Percentiles rank a stretch among this genome's conserved stretches.
These are phyloP conservation scores for Acorus calamus DNA, from an alignment of 106 monocot species.

Conservation along the genomic window DNA sequence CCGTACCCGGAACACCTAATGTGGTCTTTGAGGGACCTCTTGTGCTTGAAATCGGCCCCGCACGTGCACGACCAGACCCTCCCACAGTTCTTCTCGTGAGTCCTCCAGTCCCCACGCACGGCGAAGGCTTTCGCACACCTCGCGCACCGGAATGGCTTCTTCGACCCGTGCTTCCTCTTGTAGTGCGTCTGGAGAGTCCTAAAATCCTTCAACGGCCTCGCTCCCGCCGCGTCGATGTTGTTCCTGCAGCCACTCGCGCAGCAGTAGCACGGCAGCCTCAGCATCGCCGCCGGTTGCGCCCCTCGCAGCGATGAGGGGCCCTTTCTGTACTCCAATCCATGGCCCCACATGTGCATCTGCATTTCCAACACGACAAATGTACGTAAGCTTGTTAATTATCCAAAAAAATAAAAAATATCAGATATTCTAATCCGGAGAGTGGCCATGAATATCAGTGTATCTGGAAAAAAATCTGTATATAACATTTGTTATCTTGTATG, in stretches of 20 bases:
- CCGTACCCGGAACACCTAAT: conserved; percentile 19
- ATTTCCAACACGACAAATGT: neutral
- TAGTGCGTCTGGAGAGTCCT: conserved; percentile 24
- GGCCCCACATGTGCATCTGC: conserved; percentile 25
- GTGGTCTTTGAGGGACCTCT: conserved; percentile 21
- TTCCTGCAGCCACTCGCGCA: conserved; percentile 20
- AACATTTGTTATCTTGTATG: too few species aligned
- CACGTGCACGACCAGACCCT: conserved; percentile 26
- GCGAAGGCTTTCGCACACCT: conserved; percentile 27
- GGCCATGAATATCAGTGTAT: too few species aligned
- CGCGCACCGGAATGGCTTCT: too few species aligned
- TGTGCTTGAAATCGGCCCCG: conserved; percentile 30
- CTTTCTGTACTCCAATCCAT: conserved; percentile 22
- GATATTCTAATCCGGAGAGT: too few species aligned
- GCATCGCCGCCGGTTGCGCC: conserved; percentile 22
- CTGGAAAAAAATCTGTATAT: too few species aligned
- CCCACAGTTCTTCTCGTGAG: conserved; percentile 30
- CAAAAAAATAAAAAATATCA: too few species aligned
- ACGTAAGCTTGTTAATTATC: neutral
- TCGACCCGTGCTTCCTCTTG: conserved; percentile 28
- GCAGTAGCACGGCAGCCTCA: conserved; percentile 31
- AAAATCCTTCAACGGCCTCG: conserved; percentile 27
- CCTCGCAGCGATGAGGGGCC: conserved; percentile 20
- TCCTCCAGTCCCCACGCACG: conserved; percentile 25
- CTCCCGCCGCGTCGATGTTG: conserved; percentile 22